Conservation (phyloP, 129 eudicot genomes). For the Mikania micrantha region DNA sequence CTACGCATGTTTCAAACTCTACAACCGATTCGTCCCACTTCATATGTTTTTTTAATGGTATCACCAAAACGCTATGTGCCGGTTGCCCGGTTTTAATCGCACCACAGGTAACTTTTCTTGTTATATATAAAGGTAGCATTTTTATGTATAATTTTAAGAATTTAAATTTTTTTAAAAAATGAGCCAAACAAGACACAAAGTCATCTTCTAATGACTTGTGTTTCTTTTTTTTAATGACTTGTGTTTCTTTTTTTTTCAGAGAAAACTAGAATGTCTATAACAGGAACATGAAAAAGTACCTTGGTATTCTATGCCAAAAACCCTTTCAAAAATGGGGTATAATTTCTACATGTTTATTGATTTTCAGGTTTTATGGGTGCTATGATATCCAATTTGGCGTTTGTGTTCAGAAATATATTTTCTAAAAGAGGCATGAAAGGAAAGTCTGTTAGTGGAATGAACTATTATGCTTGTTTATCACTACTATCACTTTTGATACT, state of each 20-base stretch:
- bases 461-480: conserved; percentile 65
- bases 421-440: conserved; percentile 72
- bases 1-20: no score
- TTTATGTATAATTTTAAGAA: neutral
- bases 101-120: no score
- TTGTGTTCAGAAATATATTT: conserved; percentile 65
- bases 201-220: neutral
- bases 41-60: no score
- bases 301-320: neutral
- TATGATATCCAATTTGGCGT: conserved; percentile 66
- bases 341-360: neutral
- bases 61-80: no score
- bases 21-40: no score
- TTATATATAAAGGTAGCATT: neutral
- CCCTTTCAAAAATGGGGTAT: neutral
- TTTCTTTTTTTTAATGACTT: no score
- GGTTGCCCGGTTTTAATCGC: no score
- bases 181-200: neutral
- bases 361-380: conserved; percentile 64
- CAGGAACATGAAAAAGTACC: neutral
- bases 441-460: conserved; percentile 63
- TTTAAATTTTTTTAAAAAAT: no score
- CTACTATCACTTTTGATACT: conserved; percentile 62
- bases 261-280: neutral
- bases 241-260: no score